Evolutionary conservation across 192 early-diverging fungal species (phyloP).

Genomic region (Podila epicladia): DNA sequence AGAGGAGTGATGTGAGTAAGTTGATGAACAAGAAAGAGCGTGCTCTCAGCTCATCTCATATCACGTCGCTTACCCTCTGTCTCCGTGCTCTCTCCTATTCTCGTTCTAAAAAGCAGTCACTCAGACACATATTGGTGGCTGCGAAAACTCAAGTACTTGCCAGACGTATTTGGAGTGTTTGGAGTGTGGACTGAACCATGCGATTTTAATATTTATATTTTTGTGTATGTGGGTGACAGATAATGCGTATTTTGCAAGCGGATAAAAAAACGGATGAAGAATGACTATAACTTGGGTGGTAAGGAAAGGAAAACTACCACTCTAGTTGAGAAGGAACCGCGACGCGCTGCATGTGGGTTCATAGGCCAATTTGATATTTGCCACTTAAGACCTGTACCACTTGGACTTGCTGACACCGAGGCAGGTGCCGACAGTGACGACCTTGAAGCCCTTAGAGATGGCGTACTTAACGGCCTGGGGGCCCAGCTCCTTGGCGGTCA

Average conservation of each 20-base stretch:
- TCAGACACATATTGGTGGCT: background rate
- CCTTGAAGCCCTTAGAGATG: slow-evolving; percentile 48
- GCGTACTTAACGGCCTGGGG: slow-evolving; percentile 53
- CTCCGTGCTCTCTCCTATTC: background rate
- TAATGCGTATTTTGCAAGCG: no score
- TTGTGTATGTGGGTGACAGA: no score
- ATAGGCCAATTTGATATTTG: background rate
- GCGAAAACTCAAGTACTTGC: no score
- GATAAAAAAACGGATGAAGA: no score
- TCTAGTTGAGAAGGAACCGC: background rate
- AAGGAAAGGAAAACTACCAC: no score
- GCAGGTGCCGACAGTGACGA: slow-evolving; percentile 59
- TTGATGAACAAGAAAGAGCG: background rate
- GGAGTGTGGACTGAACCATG: no score
- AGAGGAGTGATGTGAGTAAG: slow-evolving; percentile 1
- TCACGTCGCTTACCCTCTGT: background rate
- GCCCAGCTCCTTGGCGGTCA: slow-evolving; percentile 50
- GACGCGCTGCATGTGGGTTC: background rate
- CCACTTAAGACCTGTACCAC: slow-evolving; percentile 32
- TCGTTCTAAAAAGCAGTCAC: background rate
- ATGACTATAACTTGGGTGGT: no score
- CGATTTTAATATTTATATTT: no score
- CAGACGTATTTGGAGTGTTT: no score
- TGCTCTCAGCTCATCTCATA: background rate
- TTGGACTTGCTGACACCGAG: slow-evolving; percentile 27